These are phyloP conservation scores for Blastobotrys americana DNA, from an alignment of 805 yeast genomes.

Conservation along the genomic window DNA sequence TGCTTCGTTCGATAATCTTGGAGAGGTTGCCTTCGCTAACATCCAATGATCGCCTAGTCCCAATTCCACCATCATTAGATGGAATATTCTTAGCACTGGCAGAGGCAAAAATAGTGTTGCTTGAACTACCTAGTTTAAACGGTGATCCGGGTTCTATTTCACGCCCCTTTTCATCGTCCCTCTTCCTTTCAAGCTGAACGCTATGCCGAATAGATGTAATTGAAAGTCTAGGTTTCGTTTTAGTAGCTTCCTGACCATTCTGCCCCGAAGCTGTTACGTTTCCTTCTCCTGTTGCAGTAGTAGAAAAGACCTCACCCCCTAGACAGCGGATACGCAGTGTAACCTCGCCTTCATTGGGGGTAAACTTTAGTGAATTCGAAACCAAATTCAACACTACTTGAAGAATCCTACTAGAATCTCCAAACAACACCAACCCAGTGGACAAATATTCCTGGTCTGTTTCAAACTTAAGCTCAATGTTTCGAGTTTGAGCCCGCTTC, in stretches of 20 bases:
- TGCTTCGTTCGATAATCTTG: not conserved
- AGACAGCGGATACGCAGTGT: conserved; percentile 3
- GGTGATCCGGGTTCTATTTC: too few species aligned
- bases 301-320: not conserved
- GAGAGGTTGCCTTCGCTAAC: not conserved
- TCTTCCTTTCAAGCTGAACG: too few species aligned
- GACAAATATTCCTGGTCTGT: conserved; percentile 16
- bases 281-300: conserved; percentile 59
- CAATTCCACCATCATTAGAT: not conserved
- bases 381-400: conserved; percentile 92
- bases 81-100: not conserved
- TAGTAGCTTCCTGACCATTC: too few species aligned
- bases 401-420: conserved; percentile 83
- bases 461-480: not conserved
- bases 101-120: too few species aligned
- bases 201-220: too few species aligned
- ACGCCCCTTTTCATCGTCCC: too few species aligned
- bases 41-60: conserved; percentile 4
- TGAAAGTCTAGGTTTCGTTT: conserved; percentile 43
- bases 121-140: too few species aligned
- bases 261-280: conserved; percentile 36
- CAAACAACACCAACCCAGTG: conserved; percentile 35
- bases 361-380: conserved; percentile 84
- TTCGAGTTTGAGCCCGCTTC: conserved; percentile 49
- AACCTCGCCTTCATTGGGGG: conserved; percentile 82